Evolutionary conservation across 1,284 basidiomycete species (phyloP), one percentile per base, ranked within the genome.

Genomic region (Papiliotrema flavescens): DNA sequence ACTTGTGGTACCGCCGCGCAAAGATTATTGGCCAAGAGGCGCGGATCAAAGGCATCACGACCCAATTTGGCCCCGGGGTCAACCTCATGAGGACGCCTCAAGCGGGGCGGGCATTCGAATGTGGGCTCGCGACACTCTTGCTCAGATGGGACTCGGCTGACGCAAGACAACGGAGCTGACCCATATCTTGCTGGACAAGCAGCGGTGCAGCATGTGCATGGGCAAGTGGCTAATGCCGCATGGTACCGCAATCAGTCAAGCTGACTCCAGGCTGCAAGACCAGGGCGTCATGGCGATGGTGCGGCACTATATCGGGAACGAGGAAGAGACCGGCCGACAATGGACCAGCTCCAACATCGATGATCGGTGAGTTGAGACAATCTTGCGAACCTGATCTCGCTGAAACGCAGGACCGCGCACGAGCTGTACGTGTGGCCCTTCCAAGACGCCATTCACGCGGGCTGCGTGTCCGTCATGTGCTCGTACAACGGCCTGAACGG

Each of bases 381-480:
- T n/a, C n/a, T n/a, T n/a, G n/a, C n/a, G n/a, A n/a, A n/a, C n/a
- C n/a, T n/a, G 28, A 5, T 11, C 28, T 11, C 7, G 14, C 23
- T 46, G 36, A 28, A 9, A n/a, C 5, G 32, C 23, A 48, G 32
- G 15, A 63, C 63, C 11, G 46, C 61, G 19, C 63, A 59, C 47
- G 65, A 67, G 55, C 22, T 67, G 23, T 67, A 67, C 44, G 22
- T 57, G 0, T 63, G 63, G 54, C 65, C 65, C 11, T 89, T 88
- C 79, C 67, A 86, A 68, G 80, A 81, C 53, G 84, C 84, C 49
- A 81, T 89, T 9, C 81, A 84, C 77, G 86, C 86, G 0, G 87
- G 86, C 28, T 83, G 85, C 4, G 80, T 83, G 0, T 83, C 82
- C 36, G 78, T 88, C 57, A 90, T 89, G 88, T 89, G 85, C 77